phyloP scores from a whole-genome alignment of 345 rosid species.

The Boechera stricta region DNA sequence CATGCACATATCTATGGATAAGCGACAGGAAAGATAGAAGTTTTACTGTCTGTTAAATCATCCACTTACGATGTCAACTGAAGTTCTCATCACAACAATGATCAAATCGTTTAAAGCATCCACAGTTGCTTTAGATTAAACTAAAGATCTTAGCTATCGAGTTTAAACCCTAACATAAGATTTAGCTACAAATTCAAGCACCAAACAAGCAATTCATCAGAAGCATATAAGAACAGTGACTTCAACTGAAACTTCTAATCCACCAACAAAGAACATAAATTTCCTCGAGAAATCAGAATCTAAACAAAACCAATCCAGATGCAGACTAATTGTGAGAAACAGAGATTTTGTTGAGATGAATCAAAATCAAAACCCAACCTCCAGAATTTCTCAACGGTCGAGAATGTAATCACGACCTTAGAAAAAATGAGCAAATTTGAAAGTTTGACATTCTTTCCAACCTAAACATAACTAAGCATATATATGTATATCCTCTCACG shows the following conservation, averaged over 20 bases:
- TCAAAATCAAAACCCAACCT: conserved; percentile 49
- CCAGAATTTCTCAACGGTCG: conserved; percentile 84
- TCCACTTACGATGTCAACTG: no score
- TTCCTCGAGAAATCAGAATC: neutral
- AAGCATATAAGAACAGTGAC: neutral
- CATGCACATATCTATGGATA: no score
- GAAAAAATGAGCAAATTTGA: no score
- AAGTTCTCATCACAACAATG: no score
- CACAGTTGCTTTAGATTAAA: neutral
- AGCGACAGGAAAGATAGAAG: no score
- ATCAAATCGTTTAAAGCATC: no score
- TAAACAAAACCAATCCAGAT: conserved; percentile 3
- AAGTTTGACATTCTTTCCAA: no score
- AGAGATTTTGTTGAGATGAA: neutral
- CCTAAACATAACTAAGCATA: no score
- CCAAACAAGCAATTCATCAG: conserved; percentile 6
- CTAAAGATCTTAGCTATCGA: neutral
- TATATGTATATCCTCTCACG: no score
- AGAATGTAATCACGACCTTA: conserved; percentile 57
- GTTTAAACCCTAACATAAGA: neutral
- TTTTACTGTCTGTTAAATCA: no score
- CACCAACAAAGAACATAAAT: neutral
- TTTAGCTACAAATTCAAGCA: neutral
- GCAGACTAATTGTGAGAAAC: neutral
- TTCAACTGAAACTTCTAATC: neutral